phyloP scores from a whole-genome alignment of 805 yeast genomes.

The Candida ulmi region DNA sequence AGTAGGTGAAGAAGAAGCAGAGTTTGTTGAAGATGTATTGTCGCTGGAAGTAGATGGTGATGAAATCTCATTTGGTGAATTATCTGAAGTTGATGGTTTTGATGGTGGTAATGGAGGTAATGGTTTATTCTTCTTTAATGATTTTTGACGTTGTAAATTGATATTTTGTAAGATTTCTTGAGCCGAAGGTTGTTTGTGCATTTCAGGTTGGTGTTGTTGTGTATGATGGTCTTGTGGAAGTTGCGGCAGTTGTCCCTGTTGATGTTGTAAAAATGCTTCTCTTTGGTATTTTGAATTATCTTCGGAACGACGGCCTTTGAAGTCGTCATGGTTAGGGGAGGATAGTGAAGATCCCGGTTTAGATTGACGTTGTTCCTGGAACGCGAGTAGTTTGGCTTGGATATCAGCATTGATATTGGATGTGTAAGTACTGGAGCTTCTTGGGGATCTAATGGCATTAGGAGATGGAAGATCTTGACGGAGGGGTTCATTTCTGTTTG shows the following conservation, averaged over 20 bases:
- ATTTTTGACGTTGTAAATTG: conserved; percentile 17
- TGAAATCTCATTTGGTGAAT: too few relatives aligned
- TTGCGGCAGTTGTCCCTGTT: not conserved
- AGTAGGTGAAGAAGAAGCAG: not conserved
- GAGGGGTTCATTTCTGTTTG: not conserved
- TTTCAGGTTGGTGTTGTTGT: not conserved
- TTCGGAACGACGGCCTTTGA: conserved; percentile 6
- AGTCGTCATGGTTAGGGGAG: conserved; percentile 17
- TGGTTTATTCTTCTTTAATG: conserved; percentile 27
- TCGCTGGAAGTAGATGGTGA: too few relatives aligned
- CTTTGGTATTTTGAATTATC: not conserved
- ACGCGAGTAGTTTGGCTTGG: conserved; percentile 82
- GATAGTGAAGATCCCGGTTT: conserved; percentile 22
- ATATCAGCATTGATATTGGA: conserved; percentile 60
- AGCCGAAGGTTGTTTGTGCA: not conserved
- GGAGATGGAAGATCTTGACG: not conserved
- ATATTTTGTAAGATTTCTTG: conserved; percentile 12
- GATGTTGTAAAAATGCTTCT: not conserved
- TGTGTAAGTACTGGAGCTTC: conserved; percentile 23
- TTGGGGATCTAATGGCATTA: conserved; percentile 14
- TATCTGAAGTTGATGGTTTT: not conserved
- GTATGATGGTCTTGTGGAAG: too few relatives aligned
- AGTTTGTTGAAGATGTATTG: too few relatives aligned
- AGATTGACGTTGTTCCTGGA: conserved; percentile 72
- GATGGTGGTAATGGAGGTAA: conserved; percentile 36